Evolutionary conservation across 2,329 filamentous ascomycete species (phyloP).

Genomic region (Tolypocladium ophioglossoides): DNA sequence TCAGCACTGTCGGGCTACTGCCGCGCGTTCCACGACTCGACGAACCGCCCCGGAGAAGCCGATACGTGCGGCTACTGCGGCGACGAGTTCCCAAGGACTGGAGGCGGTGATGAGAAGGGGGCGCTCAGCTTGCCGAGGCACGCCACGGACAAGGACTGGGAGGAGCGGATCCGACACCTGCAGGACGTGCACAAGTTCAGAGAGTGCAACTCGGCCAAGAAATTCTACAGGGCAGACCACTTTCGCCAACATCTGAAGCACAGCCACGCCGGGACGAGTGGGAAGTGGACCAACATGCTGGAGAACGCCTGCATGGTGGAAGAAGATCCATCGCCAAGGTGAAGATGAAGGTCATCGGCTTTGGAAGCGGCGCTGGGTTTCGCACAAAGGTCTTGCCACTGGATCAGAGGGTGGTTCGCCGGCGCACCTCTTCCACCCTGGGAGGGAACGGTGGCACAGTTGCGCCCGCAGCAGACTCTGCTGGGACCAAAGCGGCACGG

Average conservation of each 20-base stretch:
- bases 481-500: background rate
- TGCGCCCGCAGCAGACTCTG: background rate
- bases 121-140: constrained; percentile 23
- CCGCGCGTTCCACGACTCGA: constrained; percentile 78
- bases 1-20: constrained; percentile 70
- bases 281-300: constrained; percentile 98
- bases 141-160: constrained; percentile 78
- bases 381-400: background rate
- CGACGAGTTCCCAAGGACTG: constrained; percentile 63
- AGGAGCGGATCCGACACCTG: constrained; percentile 73
- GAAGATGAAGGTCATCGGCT: constrained; percentile 2
- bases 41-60: constrained; percentile 50
- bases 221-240: constrained; percentile 95
- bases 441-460: background rate
- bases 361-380: background rate
- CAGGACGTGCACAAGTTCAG: constrained; percentile 91
- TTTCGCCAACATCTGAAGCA: constrained; percentile 98
- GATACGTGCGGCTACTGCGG: constrained; percentile 95
- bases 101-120: constrained; percentile 25
- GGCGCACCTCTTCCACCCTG: background rate
- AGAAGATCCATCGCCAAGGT: constrained; percentile 45
- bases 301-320: constrained; percentile 95
- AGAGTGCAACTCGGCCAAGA: constrained; percentile 97
- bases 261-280: constrained; percentile 88
- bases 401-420: background rate